Evolutionary conservation across 2,329 filamentous ascomycete species (phyloP), one percentile per base, ranked within the genome.

Genomic region (Metarhizium robertsii): DNA sequence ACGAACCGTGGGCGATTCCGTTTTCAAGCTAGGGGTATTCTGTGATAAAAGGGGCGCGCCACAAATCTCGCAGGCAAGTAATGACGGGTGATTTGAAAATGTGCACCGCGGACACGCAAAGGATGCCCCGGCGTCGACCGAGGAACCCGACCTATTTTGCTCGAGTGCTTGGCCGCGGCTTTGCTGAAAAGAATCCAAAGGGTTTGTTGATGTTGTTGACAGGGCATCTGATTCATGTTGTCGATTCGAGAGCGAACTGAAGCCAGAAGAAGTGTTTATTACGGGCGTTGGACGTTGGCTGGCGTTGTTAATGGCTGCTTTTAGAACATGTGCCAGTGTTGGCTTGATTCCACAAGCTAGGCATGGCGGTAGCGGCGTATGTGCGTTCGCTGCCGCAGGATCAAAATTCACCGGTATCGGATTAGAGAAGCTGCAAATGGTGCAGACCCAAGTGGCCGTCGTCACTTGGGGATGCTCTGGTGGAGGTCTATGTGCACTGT

Each of bases 381-480:
- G 84, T 20, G 85, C 82, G 58, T 83, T 94, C 8, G 90, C 90
- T 2, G 87, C 85, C 1, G 85, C 79, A 0, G 91, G 88, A 64
- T 97, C 92, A 68, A 97, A 97, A 69, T 96, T 96, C 42, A 89
- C 88, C 0, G 94, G 92, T 1, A 96, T 85, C 0, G 90, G 87
- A 65, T 97, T 97, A 10, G 92, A 92, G 67, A 95, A 95, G 62
- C 88, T 92, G 76, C 92, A 97, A 65, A 97, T 97, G 2, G 89
- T 87, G 73, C 92, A 97, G 20, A 97, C 86, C 92, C 92, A 97
- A 4, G 91, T 96, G 6, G 89, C 90, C 57, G 78, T 81, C 61
- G 77, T 79, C 14, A 75, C 68, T 14, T 79, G 71, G 1, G 75
- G 62, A 36, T 80, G 74, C 48, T 69, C 68, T 14, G 65, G 51